Evolutionary conservation across 768 basidiomycete species (phyloP), one percentile per base, ranked within the genome.

Genomic region (Mycena alexandri): DNA sequence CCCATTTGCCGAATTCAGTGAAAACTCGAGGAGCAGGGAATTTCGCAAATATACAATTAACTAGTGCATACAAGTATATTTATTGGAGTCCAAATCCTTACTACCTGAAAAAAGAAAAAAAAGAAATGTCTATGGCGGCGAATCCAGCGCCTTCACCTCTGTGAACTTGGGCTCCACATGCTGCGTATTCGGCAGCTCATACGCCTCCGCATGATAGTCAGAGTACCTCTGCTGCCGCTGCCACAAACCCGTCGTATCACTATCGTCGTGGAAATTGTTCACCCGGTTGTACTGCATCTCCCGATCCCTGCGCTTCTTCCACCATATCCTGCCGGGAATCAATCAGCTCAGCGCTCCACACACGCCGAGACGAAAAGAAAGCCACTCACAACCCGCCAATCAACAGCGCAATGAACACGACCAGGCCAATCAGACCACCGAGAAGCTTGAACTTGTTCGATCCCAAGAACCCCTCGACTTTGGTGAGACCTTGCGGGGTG

Each of bases 401-500:
- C 19, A 85, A 68, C 2, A 75, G 61, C 12, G 66, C 83, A 70
- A 89, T 78, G 60, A 86, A 65, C 13, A 76, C 74, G 4, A 81
- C 71, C 16, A 86, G 70, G n/a, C 79, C 84, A 36, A 86, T 61
- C 5, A 83, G 69, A 2, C 82, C 86, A 12, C 86, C 86, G 36
- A 89, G 77, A 34, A 91, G 77, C 42, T 76, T 78, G 58, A 80
- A 80, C 77, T 86, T 86, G 67, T 87, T 77, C 22, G 69, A 71
- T 2, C 68, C 62, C 70, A 90, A 75, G 69, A 90, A 89, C 0
- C 68, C 66, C 50, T 68, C 72, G 29, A 88, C 66, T 67, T 84
- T 82, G 52, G 47, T 51, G 34, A 85, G n/a, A 8, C 86, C 88
- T 52, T 83, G 73, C 13, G 84, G 86, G 72, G 89, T 86, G 7